Evolutionary conservation across 2,329 filamentous ascomycete genomes (phyloP), one percentile per base, ranked within the genome.

Genomic region (Calonectria multiphialidica): DNA sequence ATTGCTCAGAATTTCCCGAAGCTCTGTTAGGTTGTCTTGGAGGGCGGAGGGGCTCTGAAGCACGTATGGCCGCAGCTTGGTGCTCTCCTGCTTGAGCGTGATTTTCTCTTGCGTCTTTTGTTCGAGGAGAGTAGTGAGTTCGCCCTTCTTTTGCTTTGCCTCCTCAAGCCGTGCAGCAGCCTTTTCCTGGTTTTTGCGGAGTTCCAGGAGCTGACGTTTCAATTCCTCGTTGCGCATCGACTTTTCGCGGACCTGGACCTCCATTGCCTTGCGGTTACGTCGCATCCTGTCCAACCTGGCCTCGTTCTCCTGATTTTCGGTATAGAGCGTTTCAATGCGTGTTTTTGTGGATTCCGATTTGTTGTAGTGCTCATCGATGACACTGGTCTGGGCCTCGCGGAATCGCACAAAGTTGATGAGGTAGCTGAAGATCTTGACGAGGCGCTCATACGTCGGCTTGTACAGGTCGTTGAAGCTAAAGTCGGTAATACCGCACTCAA

Each of bases 321-420:
- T 88, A 81, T 96, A 96, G 12, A 98, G 87, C 23, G 93, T 90
- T 84, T 98, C 96, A 80, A 98, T 98, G 73, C 94, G 92, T 65
- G 93, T 88, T 85, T 98, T 98, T 2, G 94, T 96, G 71, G 90
- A 91, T 84, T 98, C 95, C 15, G 94, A 91, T 79, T 95, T 96
- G 87, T 98, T 97, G 86, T 97, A 97, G 84, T 98, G 94, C 82
- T 97, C 92, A 82, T 98, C 96, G 75, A 98, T 98, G 35, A 97
- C 92, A 45, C 88, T 87, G 1, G 95, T 97, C 84, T 98, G 96
- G 74, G 93, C 95, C 86, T 98, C 96, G 78, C 97, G 94, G 86
- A 98, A 99, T 66, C 97, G 93, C 77, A 98, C 96, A 84, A 99
- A 99, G 85, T 99, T 99, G 87, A 99, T 99, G 75, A 98, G 91